Percentiles rank a stretch among this genome's conserved stretches.
Conservation (phyloP, 768 basidiomycete species). For the Ramaria rubella region DNA sequence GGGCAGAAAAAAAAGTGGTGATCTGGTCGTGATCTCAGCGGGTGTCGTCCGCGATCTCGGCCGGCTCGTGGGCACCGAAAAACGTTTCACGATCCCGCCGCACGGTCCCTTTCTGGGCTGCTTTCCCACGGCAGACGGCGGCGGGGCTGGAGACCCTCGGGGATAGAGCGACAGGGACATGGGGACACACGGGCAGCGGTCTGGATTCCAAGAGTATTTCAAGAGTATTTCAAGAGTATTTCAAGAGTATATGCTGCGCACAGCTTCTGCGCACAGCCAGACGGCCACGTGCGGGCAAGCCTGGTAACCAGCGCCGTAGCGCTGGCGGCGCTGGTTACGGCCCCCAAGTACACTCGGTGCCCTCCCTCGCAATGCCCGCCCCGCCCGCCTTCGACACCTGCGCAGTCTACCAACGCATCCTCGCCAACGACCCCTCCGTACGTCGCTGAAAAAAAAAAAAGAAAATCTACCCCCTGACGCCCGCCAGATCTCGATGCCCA, state of each 20-base stretch:
- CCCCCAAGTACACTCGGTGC: too few species aligned
- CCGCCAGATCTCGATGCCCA: slow-evolving; percentile 64
- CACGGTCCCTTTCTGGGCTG: background rate
- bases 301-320: too few species aligned
- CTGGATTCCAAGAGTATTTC: too few species aligned
- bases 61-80: slow-evolving; percentile 12
- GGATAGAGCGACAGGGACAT: too few species aligned
- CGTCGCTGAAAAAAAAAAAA: slow-evolving; percentile 13
- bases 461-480: background rate
- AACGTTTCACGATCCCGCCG: slow-evolving; percentile 12
- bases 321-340: too few species aligned
- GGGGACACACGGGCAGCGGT: too few species aligned
- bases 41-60: background rate
- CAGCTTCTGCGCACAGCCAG: too few species aligned
- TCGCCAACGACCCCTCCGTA: slow-evolving; percentile 50
- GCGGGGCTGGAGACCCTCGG: too few species aligned
- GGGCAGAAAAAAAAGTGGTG: slow-evolving; percentile 1
- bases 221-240: too few species aligned
- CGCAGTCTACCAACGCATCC: slow-evolving; percentile 49
- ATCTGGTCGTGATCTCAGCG: background rate
- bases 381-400: slow-evolving; percentile 38
- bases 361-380: slow-evolving; percentile 13
- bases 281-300: too few species aligned
- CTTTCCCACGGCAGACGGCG: background rate
- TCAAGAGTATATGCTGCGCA: too few species aligned